Evolutionary conservation across 306 rosid genomes (phyloP).

Genomic region (apple (Malus domestica)): ASM211411v1 NC_041794.1:33061501-33062000

Average conservation of each 20-base stretch:
- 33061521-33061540: neutral
- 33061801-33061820: no score
- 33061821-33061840: rapidly evolving
- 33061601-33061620: neutral
- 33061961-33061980: neutral
- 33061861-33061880: no score
- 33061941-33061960: neutral
- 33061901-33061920: neutral
- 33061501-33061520: neutral
- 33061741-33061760: neutral
- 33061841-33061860: no score
- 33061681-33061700: neutral
- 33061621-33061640: neutral
- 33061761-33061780: no score
- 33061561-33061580: neutral
- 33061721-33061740: neutral
- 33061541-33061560: neutral
- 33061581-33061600: neutral
- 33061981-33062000: neutral
- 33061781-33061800: no score
- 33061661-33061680: neutral
- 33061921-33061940: neutral
- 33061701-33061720: neutral
- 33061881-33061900: no score
- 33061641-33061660: neutral